These are phyloP conservation scores for Solanum stenotomum DNA, from an alignment of 257 asterid species.

Conservation along the genomic window DNA sequence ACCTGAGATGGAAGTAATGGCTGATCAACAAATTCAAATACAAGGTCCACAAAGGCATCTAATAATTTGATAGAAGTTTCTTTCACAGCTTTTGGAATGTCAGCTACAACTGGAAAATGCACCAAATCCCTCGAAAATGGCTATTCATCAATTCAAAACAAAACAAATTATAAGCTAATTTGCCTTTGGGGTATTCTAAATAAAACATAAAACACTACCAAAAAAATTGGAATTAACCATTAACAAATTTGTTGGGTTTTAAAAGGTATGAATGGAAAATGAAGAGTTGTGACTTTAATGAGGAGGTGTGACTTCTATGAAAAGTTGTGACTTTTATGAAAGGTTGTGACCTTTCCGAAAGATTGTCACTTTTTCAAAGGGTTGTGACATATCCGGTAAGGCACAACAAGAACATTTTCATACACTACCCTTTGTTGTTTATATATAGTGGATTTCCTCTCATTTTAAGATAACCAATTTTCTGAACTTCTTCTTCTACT, in stretches of 20 bases:
- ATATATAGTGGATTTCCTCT: too few relatives aligned
- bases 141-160: conserved; percentile 2
- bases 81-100: conserved; percentile 15
- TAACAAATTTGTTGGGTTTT: neutral
- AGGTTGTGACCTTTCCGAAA: too few relatives aligned
- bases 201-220: neutral
- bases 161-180: neutral
- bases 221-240: neutral
- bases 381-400: too few relatives aligned
- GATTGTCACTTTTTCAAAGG: too few relatives aligned
- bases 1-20: conserved; percentile 63
- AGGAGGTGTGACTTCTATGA: too few relatives aligned
- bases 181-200: neutral
- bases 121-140: conserved; percentile 24
- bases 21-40: conserved; percentile 40
- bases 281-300: too few relatives aligned
- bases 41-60: conserved; percentile 39
- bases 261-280: too few relatives aligned
- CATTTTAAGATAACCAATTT: too few relatives aligned
- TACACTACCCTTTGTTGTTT: too few relatives aligned
- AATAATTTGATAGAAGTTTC: conserved; percentile 21
- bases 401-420: too few relatives aligned
- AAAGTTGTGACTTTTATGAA: too few relatives aligned
- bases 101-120: conserved; percentile 2
- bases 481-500: too few relatives aligned